Base-by-base conservation (phyloP, 1,284 basidiomycete species). In the Flammula alnicola region DNA sequence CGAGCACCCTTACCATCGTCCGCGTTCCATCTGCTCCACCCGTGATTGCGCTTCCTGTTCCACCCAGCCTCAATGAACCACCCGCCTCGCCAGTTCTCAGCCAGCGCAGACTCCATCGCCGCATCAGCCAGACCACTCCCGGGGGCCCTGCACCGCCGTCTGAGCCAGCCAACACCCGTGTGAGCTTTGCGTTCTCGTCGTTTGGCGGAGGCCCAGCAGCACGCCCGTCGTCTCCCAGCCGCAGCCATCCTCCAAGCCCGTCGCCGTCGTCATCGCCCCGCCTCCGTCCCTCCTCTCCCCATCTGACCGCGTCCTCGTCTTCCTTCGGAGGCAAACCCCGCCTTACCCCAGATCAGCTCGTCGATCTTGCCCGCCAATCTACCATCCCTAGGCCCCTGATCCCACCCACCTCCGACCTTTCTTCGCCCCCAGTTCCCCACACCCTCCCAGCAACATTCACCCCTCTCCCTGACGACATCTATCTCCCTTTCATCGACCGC, bases 401-500 rank as follows among this genome's bases (percentile, higher is more conserved):
- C 23, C 49, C 59, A 51, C 57, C 16, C 49, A 65, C 47, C 17
- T 11, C 7, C 35, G 46, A 23, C 27, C 41, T 17, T 11, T 26
- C 52, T 8, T 57, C 67, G 1, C 78, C 77, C 3, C n/a, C n/a
- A n/a, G n/a, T n/a, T n/a, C n/a, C n/a, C n/a, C n/a, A n/a, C n/a
- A n/a, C n/a, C n/a, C n/a, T n/a, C n/a, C n/a, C n/a, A n/a, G 78
- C 79, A 4, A 80, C 79, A 0, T 91, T 91, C 63, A 88, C 84
- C 1, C 79, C 81, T 1, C 75, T 92, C 1, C 84, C 86, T 2
- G 77, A 80, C 25, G 80, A 85, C 45, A 78, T 90, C 38, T 85
- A 79, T 58, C 78, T 91, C 14, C 89, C 89, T 2, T 92, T 91
- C 68, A 74, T 91, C 52, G 83, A 91, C 57, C 80, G 88, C 16